Percentiles rank a stretch among this genome's conserved stretches.
Conservation (phyloP, 2,329 filamentous ascomycete genomes). For the Paramyrothecium roridum region DNA sequence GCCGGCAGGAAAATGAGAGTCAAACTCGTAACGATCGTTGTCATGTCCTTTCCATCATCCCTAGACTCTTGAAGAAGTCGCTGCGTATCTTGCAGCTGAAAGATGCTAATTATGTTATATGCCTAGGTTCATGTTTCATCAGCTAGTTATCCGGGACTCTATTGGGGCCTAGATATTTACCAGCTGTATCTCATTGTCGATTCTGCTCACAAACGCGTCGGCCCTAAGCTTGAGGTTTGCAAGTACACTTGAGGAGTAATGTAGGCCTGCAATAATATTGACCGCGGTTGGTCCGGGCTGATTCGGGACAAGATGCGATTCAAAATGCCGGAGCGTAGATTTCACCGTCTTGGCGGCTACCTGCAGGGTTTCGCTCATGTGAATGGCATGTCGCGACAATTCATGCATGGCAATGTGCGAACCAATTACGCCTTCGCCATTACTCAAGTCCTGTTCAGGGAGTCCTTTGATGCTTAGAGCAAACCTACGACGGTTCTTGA, state of each 20-base stretch:
- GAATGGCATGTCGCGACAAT: neutral
- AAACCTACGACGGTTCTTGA: neutral
- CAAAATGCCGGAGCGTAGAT: neutral
- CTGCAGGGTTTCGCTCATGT: neutral
- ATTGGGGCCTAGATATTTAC: neutral
- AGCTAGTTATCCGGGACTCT: too few relatives aligned
- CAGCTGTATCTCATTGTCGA: neutral
- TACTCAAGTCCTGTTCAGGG: neutral
- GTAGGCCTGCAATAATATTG: neutral
- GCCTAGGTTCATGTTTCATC: neutral
- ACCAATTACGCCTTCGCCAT: neutral
- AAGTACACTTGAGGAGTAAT: neutral
- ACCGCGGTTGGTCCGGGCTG: neutral
- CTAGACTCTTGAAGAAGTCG: neutral
- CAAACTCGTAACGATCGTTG: neutral
- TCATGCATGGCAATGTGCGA: neutral
- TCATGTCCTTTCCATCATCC: neutral
- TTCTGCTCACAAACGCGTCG: neutral
- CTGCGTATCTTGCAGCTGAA: neutral
- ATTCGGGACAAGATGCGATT: neutral
- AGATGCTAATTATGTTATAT: neutral
- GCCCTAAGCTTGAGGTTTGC: neutral
- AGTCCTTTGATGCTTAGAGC: neutral
- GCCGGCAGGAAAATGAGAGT: neutral
- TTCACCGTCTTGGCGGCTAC: neutral